phyloP scores from a whole-genome alignment of 1,284 basidiomycete genomes.

The Thecaphora frezii region DNA sequence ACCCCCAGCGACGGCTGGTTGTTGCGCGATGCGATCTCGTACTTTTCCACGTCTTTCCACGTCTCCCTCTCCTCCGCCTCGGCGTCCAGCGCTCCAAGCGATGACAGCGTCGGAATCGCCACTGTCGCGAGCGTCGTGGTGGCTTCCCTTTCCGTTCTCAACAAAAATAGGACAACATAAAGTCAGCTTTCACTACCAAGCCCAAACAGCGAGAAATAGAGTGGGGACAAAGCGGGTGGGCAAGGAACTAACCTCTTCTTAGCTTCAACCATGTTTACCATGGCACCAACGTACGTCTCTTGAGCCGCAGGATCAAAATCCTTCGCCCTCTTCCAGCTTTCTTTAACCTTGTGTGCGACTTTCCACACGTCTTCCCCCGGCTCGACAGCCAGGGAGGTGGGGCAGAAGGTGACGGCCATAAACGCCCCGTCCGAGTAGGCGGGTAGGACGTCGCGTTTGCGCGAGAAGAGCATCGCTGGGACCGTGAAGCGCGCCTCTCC shows the following conservation, averaged over 20 bases:
- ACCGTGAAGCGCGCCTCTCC: conserved; percentile 5
- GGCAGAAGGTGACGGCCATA: conserved; percentile 1
- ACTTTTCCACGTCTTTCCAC: neutral
- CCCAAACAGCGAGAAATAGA: no score
- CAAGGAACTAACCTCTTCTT: no score
- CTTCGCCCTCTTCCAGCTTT: conserved; percentile 1
- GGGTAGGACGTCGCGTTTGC: neutral
- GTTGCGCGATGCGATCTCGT: conserved; percentile 4
- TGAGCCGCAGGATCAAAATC: neutral
- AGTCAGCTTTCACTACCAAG: no score
- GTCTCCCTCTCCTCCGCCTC: neutral
- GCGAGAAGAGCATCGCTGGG: conserved; percentile 4
- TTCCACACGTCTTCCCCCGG: neutral
- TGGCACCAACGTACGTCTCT: conserved; percentile 2
- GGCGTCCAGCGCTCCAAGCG: neutral
- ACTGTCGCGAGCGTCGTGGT: neutral
- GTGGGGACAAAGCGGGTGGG: neutral
- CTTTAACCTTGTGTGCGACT: neutral
- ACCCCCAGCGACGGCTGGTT: conserved; percentile 3
- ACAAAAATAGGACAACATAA: conserved; percentile 1
- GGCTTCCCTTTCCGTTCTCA: neutral
- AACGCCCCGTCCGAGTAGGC: neutral
- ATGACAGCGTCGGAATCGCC: conserved; percentile 1
- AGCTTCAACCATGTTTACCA: no score
- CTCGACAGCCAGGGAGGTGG: neutral